Conservation (phyloP, 345 rosid genomes). For the Brassica rapa region DNA sequence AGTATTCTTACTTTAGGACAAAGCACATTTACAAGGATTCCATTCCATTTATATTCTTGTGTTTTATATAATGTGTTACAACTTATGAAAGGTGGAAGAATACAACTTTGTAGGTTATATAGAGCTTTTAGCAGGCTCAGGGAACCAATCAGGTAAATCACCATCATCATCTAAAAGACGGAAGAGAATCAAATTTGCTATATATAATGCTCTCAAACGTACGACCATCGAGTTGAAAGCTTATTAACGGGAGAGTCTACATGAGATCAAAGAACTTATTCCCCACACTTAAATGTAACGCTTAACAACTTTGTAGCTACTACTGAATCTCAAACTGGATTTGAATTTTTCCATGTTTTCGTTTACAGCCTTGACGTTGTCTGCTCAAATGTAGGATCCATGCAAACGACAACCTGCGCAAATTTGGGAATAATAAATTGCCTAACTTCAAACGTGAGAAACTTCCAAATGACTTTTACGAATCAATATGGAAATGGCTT, state of each 20-base stretch:
- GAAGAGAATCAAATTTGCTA: too few relatives aligned
- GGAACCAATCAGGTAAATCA: too few relatives aligned
- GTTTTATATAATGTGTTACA: too few relatives aligned
- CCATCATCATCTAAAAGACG: too few relatives aligned
- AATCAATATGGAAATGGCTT: not conserved
- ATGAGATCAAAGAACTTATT: not conserved
- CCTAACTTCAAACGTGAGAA: not conserved
- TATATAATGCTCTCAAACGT: not conserved
- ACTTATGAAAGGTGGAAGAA: too few relatives aligned
- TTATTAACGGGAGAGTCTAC: not conserved
- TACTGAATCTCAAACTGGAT: not conserved
- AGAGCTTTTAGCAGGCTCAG: too few relatives aligned
- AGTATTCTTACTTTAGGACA: too few relatives aligned
- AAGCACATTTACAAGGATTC: too few relatives aligned
- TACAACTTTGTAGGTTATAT: too few relatives aligned
- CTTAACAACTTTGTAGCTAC: not conserved
- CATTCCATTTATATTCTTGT: too few relatives aligned
- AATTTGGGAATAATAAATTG: not conserved
- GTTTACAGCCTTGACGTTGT: constrained; percentile 64
- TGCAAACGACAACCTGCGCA: constrained; percentile 77
- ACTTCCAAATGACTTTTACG: too few relatives aligned
- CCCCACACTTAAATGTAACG: not conserved
- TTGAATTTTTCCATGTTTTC: not conserved
- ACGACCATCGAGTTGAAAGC: not conserved
- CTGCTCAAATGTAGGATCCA: constrained; percentile 63